These are phyloP conservation scores for Crucibulum laeve DNA, from an alignment of 768 basidiomycete genomes.

Conservation along the genomic window DNA sequence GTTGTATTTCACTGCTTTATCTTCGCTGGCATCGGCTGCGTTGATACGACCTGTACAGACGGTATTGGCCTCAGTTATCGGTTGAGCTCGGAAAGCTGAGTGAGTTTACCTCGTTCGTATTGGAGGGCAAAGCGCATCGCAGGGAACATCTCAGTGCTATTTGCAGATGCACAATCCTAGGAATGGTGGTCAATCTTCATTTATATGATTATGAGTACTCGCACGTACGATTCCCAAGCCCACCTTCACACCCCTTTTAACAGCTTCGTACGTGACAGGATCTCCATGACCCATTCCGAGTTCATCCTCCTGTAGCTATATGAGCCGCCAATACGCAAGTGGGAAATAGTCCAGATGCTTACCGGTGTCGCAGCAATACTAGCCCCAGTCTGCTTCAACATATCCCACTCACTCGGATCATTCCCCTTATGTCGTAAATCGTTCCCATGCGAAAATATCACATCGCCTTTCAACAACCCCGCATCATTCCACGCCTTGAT, in stretches of 20 bases:
- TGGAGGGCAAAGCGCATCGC: background rate
- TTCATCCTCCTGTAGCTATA: background rate
- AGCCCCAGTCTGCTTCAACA: background rate
- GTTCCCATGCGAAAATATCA: background rate
- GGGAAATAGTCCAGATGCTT: background rate
- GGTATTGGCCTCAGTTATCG: background rate
- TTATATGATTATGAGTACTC: background rate
- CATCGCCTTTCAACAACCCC: background rate
- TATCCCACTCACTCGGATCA: background rate
- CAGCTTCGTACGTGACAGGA: background rate
- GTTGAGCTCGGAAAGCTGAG: background rate
- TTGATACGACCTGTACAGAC: background rate
- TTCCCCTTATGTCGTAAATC: background rate
- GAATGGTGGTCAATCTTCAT: background rate
- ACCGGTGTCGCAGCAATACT: background rate
- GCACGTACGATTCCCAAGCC: background rate
- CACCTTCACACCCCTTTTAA: background rate
- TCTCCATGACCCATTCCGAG: background rate
- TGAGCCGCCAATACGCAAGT: background rate
- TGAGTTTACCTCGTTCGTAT: background rate
- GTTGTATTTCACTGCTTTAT: background rate
- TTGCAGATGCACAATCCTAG: background rate
- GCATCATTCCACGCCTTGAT: background rate
- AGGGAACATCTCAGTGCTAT: background rate
- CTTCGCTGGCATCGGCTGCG: background rate